A percentile compares a stretch with the other conserved stretches of the same genome.
phyloP scores from a whole-genome alignment of 208 protist species.

The Leishmania aethiopica region DNA sequence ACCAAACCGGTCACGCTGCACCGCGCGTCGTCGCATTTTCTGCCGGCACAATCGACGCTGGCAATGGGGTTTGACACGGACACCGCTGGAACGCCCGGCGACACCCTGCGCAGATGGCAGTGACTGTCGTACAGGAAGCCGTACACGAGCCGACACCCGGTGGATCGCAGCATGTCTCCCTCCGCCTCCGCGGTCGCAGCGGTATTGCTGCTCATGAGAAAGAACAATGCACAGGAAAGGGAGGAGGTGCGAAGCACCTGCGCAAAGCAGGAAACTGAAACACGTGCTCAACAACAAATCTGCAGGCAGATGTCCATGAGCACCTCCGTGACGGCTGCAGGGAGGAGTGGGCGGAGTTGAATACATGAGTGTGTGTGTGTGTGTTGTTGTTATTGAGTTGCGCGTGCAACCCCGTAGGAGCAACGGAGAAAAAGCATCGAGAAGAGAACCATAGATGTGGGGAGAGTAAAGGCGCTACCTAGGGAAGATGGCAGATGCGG shows the following conservation, averaged over 20 bases:
- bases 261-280: neutral
- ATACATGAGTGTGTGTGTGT: neutral
- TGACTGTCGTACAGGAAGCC: conserved; percentile 28
- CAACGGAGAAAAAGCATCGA: neutral
- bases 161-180: neutral
- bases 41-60: neutral
- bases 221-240: neutral
- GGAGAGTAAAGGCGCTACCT: neutral
- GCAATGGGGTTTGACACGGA: neutral
- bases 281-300: neutral
- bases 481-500: neutral
- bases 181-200: neutral
- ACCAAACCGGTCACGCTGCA: conserved; percentile 24
- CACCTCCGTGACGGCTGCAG: neutral
- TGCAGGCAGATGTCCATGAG: neutral
- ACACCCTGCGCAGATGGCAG: conserved; percentile 14
- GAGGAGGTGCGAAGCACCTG: neutral
- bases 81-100: neutral
- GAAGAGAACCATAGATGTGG: neutral
- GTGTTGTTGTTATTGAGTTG: neutral
- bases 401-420: neutral
- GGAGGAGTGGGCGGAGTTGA: neutral
- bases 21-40: neutral
- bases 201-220: neutral
- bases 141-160: neutral